Conservation (phyloP, 2,329 filamentous ascomycete species). For the Furcasterigmium sp. region DNA sequence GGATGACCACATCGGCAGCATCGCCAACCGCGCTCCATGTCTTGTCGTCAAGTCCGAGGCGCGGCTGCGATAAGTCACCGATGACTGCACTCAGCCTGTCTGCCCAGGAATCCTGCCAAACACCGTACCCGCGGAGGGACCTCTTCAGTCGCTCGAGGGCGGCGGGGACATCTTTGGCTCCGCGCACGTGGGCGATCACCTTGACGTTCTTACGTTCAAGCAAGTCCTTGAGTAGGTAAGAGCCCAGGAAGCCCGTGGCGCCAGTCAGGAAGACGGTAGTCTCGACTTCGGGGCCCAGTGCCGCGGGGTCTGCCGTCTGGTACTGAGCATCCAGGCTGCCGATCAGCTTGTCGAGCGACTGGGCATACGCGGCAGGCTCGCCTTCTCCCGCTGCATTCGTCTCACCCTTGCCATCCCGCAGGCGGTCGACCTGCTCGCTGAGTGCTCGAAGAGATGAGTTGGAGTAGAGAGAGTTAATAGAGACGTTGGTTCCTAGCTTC, state of each 20-base stretch:
- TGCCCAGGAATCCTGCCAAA: conserved; percentile 70
- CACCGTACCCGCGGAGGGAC: conserved; percentile 69
- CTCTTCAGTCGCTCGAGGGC: conserved; percentile 60
- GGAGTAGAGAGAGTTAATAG: conserved; percentile 66
- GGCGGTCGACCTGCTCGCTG: conserved; percentile 44
- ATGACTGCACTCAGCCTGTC: conserved; percentile 60
- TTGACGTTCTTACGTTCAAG: conserved; percentile 56
- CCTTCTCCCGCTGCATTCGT: conserved; percentile 17
- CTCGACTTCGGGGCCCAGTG: conserved; percentile 21
- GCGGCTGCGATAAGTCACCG: conserved; percentile 68
- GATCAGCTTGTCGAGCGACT: conserved; percentile 40
- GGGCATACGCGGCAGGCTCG: conserved; percentile 35
- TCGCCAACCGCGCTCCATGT: conserved; percentile 61
- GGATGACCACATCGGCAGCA: conserved; percentile 67
- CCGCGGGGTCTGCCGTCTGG: conserved; percentile 19
- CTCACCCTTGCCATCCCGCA: conserved; percentile 15
- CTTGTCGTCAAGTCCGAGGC: conserved; percentile 64
- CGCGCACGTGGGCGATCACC: conserved; percentile 66
- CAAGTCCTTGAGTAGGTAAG: conserved; percentile 72
- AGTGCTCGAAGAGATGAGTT: conserved; percentile 47
- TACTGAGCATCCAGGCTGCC: conserved; percentile 31
- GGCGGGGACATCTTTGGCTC: conserved; percentile 45
- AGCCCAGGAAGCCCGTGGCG: conserved; percentile 83
- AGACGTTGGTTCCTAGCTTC: conserved; percentile 43
- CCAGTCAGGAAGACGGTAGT: conserved; percentile 76